phyloP scores from a whole-genome alignment of 441 rosid species.

The Mallotus japonicus region DNA sequence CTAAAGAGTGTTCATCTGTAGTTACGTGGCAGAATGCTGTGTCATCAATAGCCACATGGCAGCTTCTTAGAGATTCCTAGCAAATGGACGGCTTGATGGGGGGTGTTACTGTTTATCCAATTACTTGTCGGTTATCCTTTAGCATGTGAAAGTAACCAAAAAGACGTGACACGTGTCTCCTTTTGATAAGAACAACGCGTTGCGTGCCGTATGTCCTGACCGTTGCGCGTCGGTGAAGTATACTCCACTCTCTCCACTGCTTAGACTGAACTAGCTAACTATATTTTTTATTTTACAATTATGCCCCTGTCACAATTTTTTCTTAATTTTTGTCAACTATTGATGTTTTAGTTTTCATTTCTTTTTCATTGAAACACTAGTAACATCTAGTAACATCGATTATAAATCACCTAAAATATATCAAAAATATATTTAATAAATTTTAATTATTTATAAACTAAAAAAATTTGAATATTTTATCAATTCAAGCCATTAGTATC shows the following conservation, averaged over 20 bases:
- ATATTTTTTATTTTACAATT: neutral
- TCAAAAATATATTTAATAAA: too few species aligned
- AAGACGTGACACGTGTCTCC: conserved; percentile 25
- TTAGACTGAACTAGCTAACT: conserved; percentile 15
- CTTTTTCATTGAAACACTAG: too few species aligned
- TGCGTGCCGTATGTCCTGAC: conserved; percentile 40
- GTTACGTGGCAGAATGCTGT: conserved; percentile 23
- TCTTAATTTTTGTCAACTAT: too few species aligned
- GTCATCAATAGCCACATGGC: conserved; percentile 30
- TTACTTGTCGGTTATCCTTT: conserved; percentile 34
- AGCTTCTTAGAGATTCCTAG: neutral
- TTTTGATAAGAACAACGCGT: conserved; percentile 15
- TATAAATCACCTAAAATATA: too few species aligned
- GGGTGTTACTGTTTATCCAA: neutral
- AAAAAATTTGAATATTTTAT: too few species aligned
- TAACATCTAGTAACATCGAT: too few species aligned
- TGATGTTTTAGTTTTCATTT: too few species aligned
- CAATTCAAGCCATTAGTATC: too few species aligned
- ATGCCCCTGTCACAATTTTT: neutral
- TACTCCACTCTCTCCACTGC: conserved; percentile 10
- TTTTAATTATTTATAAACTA: too few species aligned
- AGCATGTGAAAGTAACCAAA: conserved; percentile 10
- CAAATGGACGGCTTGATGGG: conserved; percentile 30
- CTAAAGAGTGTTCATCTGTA: neutral
- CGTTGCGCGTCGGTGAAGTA: conserved; percentile 32